A percentile compares a stretch with the other conserved stretches of the same genome.
Conservation (phyloP, 1,284 basidiomycete genomes). For the Xerocomus nothofagi region DNA sequence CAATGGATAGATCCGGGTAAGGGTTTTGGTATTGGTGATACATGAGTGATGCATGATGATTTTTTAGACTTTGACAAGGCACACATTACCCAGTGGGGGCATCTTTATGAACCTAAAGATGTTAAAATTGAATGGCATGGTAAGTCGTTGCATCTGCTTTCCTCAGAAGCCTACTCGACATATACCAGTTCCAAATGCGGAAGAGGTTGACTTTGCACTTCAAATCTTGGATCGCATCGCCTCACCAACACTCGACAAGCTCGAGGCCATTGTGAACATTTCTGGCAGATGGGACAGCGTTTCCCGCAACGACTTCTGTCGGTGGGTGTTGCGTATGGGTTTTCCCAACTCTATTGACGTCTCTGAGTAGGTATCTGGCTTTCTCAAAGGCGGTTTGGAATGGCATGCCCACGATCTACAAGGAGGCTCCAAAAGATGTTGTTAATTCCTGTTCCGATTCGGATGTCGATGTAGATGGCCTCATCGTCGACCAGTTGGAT, state of each 20-base stretch:
- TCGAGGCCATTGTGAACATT: conserved; percentile 64
- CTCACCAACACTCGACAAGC: conserved; percentile 62
- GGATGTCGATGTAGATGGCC: conserved; percentile 62
- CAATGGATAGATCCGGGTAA: conserved; percentile 78
- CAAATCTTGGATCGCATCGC: conserved; percentile 56
- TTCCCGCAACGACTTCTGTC: conserved; percentile 92
- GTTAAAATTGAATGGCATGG: conserved; percentile 90
- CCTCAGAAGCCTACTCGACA: conserved; percentile 1
- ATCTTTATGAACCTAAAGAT: conserved; percentile 76
- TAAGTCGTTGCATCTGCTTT: conserved; percentile 32
- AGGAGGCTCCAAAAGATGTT: conserved; percentile 60
- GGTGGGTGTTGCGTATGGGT: conserved; percentile 45
- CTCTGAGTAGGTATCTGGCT: conserved; percentile 53
- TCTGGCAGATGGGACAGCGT: conserved; percentile 66
- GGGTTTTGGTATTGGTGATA: conserved; percentile 18
- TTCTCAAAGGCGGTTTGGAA: conserved; percentile 68
- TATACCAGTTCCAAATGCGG: conserved; percentile 62
- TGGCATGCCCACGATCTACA: conserved; percentile 67
- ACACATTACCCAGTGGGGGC: conserved; percentile 84
- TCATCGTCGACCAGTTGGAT: conserved; percentile 61
- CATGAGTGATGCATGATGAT: neutral
- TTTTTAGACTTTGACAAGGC: conserved; percentile 65
- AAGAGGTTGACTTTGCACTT: conserved; percentile 82
- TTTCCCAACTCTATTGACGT: conserved; percentile 2
- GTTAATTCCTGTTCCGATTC: conserved; percentile 56